These are phyloP conservation scores for Trypethelium eluteriae DNA, from an alignment of 495 filamentous ascomycete genomes.

Conservation along the genomic window DNA sequence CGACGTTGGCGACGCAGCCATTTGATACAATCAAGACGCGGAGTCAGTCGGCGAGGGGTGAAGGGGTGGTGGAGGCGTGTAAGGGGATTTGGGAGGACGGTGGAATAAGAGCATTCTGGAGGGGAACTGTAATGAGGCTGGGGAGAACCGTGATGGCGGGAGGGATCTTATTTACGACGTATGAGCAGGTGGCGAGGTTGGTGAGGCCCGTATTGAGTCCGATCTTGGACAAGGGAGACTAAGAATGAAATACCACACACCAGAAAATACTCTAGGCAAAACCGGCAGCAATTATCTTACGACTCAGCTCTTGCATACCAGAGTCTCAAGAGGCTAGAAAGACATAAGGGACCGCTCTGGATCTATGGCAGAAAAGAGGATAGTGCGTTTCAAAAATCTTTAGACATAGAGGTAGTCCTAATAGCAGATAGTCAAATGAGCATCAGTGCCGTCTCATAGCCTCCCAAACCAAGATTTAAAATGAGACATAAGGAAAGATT, in stretches of 20 bases:
- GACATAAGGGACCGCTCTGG: no score
- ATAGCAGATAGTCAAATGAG: no score
- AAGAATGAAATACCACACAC: not conserved
- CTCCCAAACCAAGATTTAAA: no score
- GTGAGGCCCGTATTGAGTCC: slow-evolving; percentile 10
- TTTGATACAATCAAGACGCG: slow-evolving; percentile 63
- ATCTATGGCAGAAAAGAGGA: not conserved
- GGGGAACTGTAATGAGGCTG: slow-evolving; percentile 59
- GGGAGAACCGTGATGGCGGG: slow-evolving; percentile 56
- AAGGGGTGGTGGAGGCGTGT: slow-evolving; percentile 47
- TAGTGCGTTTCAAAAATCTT: no score
- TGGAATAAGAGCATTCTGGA: slow-evolving; percentile 56
- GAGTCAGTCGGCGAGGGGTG: slow-evolving; percentile 49
- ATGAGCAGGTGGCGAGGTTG: slow-evolving; percentile 46
- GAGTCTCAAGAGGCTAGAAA: not conserved
- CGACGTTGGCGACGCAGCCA: slow-evolving; percentile 55
- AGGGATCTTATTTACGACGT: slow-evolving; percentile 58
- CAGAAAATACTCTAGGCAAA: no score
- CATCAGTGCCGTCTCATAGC: no score
- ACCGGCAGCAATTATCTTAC: no score
- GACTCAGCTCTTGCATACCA: not conserved
- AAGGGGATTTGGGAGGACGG: slow-evolving; percentile 46
- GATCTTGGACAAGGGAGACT: not conserved
- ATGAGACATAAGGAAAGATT: no score
- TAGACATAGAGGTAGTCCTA: no score